Evolutionary conservation across 2,329 filamentous ascomycete species (phyloP).

Genomic region (Nigrospora sphaerica): DNA sequence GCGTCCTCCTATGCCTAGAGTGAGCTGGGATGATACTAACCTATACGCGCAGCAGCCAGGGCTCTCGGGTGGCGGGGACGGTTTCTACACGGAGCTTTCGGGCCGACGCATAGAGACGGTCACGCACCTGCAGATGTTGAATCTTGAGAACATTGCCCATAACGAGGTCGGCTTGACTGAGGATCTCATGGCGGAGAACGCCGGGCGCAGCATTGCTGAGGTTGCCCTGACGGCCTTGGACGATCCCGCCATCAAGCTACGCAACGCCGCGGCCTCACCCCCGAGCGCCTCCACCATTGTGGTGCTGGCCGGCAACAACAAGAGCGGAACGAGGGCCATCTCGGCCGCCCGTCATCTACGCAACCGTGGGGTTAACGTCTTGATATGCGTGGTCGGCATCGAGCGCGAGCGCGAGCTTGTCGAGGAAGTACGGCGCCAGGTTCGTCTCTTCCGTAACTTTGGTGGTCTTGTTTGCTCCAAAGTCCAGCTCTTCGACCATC

Average conservation of each 20-base stretch:
- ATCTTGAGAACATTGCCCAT: conserved; percentile 84
- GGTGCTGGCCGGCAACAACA: conserved; percentile 92
- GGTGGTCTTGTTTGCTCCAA: conserved; percentile 66
- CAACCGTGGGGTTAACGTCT: conserved; percentile 72
- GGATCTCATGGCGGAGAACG: conserved; percentile 87
- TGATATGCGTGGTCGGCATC: conserved; percentile 77
- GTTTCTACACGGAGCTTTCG: conserved; percentile 48
- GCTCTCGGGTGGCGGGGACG: conserved; percentile 18
- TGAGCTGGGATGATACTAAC: conserved; percentile 14
- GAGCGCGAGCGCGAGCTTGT: conserved; percentile 77
- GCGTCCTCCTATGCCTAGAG: conserved; percentile 3
- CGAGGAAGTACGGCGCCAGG: conserved; percentile 72
- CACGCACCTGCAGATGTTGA: conserved; percentile 77
- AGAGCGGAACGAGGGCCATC: conserved; percentile 76
- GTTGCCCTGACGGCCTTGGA: conserved; percentile 65
- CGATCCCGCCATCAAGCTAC: conserved; percentile 53
- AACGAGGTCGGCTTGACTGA: conserved; percentile 82
- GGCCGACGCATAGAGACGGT: conserved; percentile 55
- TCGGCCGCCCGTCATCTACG: conserved; percentile 81
- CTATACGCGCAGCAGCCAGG: conserved; percentile 28
- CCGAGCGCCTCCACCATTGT: conserved; percentile 42
- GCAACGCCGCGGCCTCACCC: conserved; percentile 25
- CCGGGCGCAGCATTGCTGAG: conserved; percentile 81
- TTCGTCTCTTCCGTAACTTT: conserved; percentile 77
- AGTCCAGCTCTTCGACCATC: conserved; percentile 52